These are phyloP conservation scores for Tolypocladium album DNA, from an alignment of 2,329 filamentous ascomycete species.

Conservation along the genomic window DNA sequence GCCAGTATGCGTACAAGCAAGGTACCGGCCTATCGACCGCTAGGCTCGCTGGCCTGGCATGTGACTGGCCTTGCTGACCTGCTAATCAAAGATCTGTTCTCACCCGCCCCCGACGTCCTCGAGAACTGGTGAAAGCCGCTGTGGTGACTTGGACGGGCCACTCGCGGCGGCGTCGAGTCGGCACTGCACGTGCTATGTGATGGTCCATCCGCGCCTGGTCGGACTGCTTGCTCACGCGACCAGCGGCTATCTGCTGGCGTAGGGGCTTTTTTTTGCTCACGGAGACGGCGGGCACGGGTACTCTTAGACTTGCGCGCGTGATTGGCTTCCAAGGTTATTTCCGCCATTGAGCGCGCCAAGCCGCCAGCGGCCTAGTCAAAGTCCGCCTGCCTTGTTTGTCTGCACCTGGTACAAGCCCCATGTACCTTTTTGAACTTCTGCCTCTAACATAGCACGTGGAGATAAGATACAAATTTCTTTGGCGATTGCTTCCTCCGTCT, in stretches of 20 bases:
- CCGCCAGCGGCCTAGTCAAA: not conserved
- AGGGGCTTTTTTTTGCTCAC: not conserved
- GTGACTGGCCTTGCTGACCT: constrained; percentile 5
- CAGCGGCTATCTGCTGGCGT: not conserved
- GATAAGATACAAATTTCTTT: constrained; percentile 19
- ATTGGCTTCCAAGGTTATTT: not conserved
- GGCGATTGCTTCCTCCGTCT: not conserved
- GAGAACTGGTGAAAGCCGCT: not conserved
- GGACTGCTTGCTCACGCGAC: not conserved
- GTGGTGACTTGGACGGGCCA: not conserved
- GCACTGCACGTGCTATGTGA: not conserved
- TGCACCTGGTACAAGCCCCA: not conserved
- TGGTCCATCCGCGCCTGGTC: not conserved
- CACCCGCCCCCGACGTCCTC: not conserved
- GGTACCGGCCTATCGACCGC: not conserved
- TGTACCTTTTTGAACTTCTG: not conserved
- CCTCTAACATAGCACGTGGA: constrained; percentile 14
- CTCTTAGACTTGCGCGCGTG: not conserved
- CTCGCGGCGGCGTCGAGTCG: not conserved
- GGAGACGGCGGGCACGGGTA: not conserved
- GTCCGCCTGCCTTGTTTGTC: not conserved
- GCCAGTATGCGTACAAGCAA: not conserved
- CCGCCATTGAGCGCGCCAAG: not conserved
- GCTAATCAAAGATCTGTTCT: not conserved
- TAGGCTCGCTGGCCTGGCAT: constrained; percentile 1